Evolutionary conservation across 306 rosid species (phyloP), one percentile per base, ranked within the genome.

Genomic region (Acacia acuminata): DNA sequence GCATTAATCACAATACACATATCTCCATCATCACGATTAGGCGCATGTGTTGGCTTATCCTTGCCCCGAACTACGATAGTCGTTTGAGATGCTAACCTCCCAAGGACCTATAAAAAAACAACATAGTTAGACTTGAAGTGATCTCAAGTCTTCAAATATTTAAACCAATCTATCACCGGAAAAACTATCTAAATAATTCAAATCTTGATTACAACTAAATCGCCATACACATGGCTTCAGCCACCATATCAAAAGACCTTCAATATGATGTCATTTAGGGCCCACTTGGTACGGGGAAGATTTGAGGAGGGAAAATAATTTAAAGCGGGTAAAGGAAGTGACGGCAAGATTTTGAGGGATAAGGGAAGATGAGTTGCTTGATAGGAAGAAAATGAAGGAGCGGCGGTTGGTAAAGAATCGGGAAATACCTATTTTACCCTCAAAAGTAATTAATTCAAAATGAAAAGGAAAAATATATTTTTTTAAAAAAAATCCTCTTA

Each of bases 1-100:
- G 99, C 98, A 74, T 96, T 96, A 82, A 93, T 97, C 83, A 96
- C 98, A 42, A 96, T 79, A 84, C 99, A 93, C 96, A 96, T 93
- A 82, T 96, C 98, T 68, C 99, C 99, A 77, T 96, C 98, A 8
- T 96, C 98, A 69, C 92, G 98, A 82, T 93, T 75, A 56, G 98
- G 99, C 44, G 98, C 50, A 32, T 96, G 92, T 10, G 97, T 96
- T 44, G 99, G 99, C 78, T 93, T 96, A 79, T 93, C 99, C 86
- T 96, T 96, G 75, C 99, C 98, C 80, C 86, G 93, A 81, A 96
- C 75, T 65, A 96, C 98, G 36, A 98, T 96, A 68, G 99, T 92
- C 83, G 93, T 93, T 85, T 93, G 96, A 81, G 99, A 92, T 75
- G 99, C 99, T 77, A 93, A 77, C 88, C 99, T 96, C 30, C 99